Conservation (phyloP, 139 green algal species). For the Auxenochlorella protothecoides region DNA sequence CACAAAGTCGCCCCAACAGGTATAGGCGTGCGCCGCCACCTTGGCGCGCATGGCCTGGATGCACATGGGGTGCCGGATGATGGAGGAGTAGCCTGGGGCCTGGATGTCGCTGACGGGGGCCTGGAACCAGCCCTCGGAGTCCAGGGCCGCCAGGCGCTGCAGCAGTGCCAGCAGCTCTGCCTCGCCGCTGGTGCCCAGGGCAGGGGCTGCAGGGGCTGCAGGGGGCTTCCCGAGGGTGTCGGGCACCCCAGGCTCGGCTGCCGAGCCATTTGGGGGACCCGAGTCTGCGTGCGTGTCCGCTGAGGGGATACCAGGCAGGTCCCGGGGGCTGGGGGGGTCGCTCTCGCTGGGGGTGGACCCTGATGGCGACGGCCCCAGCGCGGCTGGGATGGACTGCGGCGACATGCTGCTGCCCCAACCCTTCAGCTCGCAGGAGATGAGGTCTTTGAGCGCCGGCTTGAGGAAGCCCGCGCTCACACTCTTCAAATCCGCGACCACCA, state of each 20-base stretch:
- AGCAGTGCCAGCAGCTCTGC: conserved; percentile 20
- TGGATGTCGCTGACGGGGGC: conserved; percentile 35
- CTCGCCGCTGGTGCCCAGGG: not conserved
- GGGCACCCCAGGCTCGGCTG: not conserved
- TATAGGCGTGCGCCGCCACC: conserved; percentile 25
- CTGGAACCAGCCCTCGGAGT: conserved; percentile 42
- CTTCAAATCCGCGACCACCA: no score
- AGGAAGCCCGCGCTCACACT: no score
- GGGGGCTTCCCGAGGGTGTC: no score
- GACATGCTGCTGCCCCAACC: no score
- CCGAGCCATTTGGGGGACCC: not conserved
- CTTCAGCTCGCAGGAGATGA: no score
- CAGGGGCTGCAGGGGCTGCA: not conserved
- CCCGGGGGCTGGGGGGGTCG: no score
- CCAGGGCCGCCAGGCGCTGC: conserved; percentile 11
- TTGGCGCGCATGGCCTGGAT: conserved; percentile 47
- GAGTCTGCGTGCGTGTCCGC: no score
- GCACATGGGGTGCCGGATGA: conserved; percentile 55
- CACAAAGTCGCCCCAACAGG: conserved; percentile 35
- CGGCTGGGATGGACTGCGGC: no score
- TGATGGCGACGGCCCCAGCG: no score
- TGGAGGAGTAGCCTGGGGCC: conserved; percentile 38
- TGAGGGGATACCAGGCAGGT: no score
- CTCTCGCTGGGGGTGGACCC: no score
- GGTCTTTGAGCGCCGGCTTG: no score